phyloP scores from a whole-genome alignment of 257 asterid genomes.

The Plectranthus barbatus region DNA sequence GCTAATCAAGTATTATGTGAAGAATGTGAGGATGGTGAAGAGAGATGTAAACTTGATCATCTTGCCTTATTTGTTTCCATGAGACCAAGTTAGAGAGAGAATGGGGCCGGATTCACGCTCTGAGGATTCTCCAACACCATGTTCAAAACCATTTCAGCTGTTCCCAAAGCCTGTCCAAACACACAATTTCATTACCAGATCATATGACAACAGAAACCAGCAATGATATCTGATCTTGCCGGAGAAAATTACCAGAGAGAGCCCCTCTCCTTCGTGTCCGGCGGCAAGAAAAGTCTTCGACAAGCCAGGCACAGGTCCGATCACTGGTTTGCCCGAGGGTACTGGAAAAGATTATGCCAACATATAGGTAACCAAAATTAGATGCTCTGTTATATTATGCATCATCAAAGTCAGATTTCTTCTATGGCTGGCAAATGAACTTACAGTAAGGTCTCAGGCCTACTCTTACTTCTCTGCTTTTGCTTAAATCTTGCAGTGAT shows the following conservation, averaged over 20 bases:
- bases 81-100: slow-evolving; percentile 29
- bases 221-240: background rate
- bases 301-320: slow-evolving; percentile 68
- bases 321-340: slow-evolving; percentile 85
- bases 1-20: too few relatives aligned
- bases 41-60: too few relatives aligned
- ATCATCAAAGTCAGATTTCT: background rate
- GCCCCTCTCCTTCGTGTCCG: slow-evolving; percentile 99
- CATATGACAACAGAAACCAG: background rate
- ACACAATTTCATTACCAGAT: background rate
- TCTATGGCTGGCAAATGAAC: slow-evolving; percentile 28
- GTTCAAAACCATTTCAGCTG: slow-evolving; percentile 88
- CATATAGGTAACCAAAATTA: slow-evolving; percentile 3
- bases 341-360: slow-evolving; percentile 27
- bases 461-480: slow-evolving; percentile 72
- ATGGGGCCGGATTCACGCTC: slow-evolving; percentile 59
- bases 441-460: slow-evolving; percentile 95
- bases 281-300: slow-evolving; percentile 65
- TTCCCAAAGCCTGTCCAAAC: slow-evolving; percentile 64
- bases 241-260: slow-evolving; percentile 51
- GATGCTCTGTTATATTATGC: background rate
- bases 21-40: too few relatives aligned
- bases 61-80: background rate
- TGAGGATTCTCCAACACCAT: slow-evolving; percentile 67
- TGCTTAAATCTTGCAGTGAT: slow-evolving; percentile 48